phyloP scores from a whole-genome alignment of 495 filamentous ascomycete genomes.

The Aspergillus nidulans region DNA sequence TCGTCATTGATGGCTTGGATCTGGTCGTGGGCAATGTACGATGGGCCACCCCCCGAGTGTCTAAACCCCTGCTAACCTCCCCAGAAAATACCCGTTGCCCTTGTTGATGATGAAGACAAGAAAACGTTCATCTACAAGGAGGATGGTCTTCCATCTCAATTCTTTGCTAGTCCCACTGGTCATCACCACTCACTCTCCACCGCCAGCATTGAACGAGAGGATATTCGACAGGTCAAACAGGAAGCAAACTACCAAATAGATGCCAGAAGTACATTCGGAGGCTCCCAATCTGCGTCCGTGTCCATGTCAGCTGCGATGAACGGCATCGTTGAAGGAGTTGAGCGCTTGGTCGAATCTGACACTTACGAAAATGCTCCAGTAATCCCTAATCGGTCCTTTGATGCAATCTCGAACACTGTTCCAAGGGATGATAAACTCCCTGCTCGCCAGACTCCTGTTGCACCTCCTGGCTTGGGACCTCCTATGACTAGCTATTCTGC shows the following conservation, averaged over 20 bases:
- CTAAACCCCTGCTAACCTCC: background rate
- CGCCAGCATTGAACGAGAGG: constrained; percentile 41
- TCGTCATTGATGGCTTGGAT: constrained; percentile 61
- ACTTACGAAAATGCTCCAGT: constrained; percentile 41
- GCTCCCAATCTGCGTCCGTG: constrained; percentile 43
- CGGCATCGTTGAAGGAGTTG: constrained; percentile 58
- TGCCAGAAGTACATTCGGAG: constrained; percentile 35
- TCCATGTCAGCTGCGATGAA: constrained; percentile 51
- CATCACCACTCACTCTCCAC: constrained; percentile 36
- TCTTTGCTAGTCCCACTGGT: constrained; percentile 40
- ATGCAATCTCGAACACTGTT: constrained; percentile 17
- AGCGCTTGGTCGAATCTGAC: constrained; percentile 56
- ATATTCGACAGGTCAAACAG: constrained; percentile 34
- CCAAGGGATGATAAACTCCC: constrained; percentile 23
- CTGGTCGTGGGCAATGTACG: constrained; percentile 52
- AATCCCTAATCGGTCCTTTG: constrained; percentile 25
- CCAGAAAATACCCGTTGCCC: constrained; percentile 42
- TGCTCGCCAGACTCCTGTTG: constrained; percentile 27
- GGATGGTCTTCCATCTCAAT: constrained; percentile 48
- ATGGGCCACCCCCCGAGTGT: background rate
- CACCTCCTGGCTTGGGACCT: constrained; percentile 36
- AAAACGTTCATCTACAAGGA: constrained; percentile 55
- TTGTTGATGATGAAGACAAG: constrained; percentile 44
- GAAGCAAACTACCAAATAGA: constrained; percentile 27
- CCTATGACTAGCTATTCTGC: constrained; percentile 23